Evolutionary conservation across 441 rosid genomes (phyloP).

Genomic region (Pelargonium cotyledonis): DNA sequence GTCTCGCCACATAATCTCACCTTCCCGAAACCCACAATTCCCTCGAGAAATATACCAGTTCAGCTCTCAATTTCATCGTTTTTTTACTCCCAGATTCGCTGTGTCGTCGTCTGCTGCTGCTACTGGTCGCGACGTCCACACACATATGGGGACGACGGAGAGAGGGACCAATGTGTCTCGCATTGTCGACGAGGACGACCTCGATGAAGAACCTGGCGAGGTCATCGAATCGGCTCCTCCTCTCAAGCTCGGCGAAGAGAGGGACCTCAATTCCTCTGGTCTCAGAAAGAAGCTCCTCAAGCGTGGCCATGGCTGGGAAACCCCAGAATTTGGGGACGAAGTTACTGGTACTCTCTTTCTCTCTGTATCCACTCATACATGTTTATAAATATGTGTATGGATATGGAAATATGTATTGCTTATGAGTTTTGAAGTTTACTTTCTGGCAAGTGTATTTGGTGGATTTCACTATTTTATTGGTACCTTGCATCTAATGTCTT

Average conservation of each 20-base stretch:
- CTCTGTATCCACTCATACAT: neutral
- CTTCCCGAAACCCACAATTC: too few species aligned
- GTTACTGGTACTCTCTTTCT: slow-evolving; percentile 30
- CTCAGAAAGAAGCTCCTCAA: slow-evolving; percentile 52
- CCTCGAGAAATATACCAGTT: too few species aligned
- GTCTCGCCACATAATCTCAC: too few species aligned
- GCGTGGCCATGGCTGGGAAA: slow-evolving; percentile 43
- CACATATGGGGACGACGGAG: neutral
- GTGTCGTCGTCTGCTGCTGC: too few species aligned
- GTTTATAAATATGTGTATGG: too few species aligned
- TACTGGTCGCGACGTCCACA: too few species aligned
- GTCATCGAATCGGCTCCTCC: slow-evolving; percentile 62
- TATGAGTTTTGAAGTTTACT: too few species aligned
- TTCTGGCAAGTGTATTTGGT: neutral
- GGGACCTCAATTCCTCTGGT: slow-evolving; percentile 29
- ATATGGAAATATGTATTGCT: neutral
- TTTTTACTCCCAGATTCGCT: too few species aligned
- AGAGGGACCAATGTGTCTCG: neutral
- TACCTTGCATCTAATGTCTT: neutral
- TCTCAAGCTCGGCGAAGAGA: slow-evolving; percentile 51
- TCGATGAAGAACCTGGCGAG: slow-evolving; percentile 62
- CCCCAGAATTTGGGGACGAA: slow-evolving; percentile 52
- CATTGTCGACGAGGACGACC: slow-evolving; percentile 25
- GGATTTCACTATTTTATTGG: neutral
- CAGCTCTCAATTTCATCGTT: too few species aligned